A percentile compares a stretch with the other conserved stretches of the same genome.
Conservation (phyloP, 768 basidiomycete species). For the Suillus discolor region DNA sequence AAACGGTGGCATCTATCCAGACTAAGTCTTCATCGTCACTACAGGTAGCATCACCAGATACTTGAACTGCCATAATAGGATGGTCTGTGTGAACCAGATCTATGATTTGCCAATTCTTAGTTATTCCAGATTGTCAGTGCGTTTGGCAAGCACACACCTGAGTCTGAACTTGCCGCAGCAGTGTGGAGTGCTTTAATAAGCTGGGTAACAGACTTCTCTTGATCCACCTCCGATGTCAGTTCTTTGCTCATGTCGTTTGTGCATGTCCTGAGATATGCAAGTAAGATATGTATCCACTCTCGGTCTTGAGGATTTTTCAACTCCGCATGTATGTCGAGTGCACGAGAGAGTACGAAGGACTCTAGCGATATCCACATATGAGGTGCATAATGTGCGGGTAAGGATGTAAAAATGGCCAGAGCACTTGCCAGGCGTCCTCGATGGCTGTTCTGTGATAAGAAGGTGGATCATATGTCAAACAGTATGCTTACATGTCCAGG, state of each 20-base stretch:
- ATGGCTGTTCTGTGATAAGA: constrained; percentile 47
- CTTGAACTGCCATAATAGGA: constrained; percentile 59
- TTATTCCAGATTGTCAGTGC: constrained; percentile 4
- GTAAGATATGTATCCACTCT: constrained; percentile 80
- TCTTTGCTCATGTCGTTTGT: constrained; percentile 56
- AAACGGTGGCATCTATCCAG: constrained; percentile 57
- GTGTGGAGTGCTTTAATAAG: constrained; percentile 52
- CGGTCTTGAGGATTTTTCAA: constrained; percentile 61
- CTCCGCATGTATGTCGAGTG: constrained; percentile 64
- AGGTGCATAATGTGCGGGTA: constrained; percentile 86
- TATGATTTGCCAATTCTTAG: constrained; percentile 30
- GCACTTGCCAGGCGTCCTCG: constrained; percentile 66
- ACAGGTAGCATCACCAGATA: constrained; percentile 48
- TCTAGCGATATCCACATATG: constrained; percentile 82
- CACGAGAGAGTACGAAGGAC: constrained; percentile 74
- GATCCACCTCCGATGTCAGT: constrained; percentile 54
- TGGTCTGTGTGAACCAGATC: constrained; percentile 74
- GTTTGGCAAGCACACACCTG: constrained; percentile 41
- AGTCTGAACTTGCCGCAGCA: constrained; percentile 53
- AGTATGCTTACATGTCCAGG: constrained; percentile 75
- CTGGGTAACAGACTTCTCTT: constrained; percentile 49
- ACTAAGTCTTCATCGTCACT: constrained; percentile 70
- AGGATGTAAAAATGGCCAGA: constrained; percentile 68
- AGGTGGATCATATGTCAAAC: constrained; percentile 6
- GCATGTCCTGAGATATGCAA: constrained; percentile 75